Percentiles rank a stretch among this genome's conserved stretches.
Evolutionary conservation across 1,284 basidiomycete species (phyloP).

Genomic region (Ustilago esculenta): DNA sequence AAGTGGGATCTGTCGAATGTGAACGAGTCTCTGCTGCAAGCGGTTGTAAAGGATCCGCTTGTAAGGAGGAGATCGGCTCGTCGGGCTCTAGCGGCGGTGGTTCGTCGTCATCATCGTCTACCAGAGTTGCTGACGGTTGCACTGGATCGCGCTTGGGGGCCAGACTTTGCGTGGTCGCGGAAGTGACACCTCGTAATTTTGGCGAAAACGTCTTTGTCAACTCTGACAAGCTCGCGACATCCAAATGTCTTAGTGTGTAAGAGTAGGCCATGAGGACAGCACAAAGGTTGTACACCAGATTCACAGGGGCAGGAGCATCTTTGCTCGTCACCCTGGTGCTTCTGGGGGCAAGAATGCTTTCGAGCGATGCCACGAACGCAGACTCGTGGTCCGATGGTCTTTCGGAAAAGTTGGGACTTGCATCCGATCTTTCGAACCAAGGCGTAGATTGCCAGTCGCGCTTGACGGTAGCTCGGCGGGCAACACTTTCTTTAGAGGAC

Average conservation of each 20-base stretch:
- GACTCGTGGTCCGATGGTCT: neutral
- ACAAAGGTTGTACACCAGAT: constrained; percentile 44
- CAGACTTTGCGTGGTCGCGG: no score
- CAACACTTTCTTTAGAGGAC: neutral
- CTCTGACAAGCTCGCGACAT: constrained; percentile 34
- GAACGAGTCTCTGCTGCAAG: no score
- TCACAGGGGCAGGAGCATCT: neutral
- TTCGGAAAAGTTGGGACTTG: constrained; percentile 3
- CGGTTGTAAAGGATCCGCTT: no score
- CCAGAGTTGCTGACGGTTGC: no score
- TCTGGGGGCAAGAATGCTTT: constrained; percentile 1
- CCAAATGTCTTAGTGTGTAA: constrained; percentile 44
- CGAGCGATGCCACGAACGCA: constrained; percentile 12
- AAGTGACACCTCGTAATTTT: no score
- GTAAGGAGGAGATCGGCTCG: neutral
- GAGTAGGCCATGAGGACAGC: constrained; percentile 49
- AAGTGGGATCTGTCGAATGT: no score
- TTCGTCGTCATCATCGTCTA: constrained; percentile 35
- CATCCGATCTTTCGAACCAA: constrained; percentile 24
- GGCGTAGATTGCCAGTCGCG: constrained; percentile 23
- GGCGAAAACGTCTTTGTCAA: neutral
- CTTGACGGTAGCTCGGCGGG: no score
- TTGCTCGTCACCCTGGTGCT: neutral
- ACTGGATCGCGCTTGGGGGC: no score
- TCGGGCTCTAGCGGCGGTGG: constrained; percentile 50